Evolutionary conservation across 2,329 filamentous ascomycete genomes (phyloP).

Genomic region (Thermoascus crustaceus): DNA sequence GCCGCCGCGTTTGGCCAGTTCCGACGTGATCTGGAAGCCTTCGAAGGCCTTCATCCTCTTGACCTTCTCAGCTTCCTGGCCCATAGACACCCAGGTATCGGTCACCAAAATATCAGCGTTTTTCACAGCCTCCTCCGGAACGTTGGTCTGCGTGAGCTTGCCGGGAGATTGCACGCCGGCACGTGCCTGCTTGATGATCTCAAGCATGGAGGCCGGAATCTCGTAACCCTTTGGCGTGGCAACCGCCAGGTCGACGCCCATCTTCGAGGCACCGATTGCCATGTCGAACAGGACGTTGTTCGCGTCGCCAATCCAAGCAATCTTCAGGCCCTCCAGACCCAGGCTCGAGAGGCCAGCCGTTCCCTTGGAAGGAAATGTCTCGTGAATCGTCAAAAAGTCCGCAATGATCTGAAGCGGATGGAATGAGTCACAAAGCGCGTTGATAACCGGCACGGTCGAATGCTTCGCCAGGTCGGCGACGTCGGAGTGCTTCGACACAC

Average conservation of each 20-base stretch:
- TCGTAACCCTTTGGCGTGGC: slow-evolving; percentile 79
- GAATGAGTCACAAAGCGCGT: slow-evolving; percentile 80
- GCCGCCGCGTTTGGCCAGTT: slow-evolving; percentile 73
- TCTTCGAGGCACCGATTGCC: slow-evolving; percentile 77
- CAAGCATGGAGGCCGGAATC: slow-evolving; percentile 66
- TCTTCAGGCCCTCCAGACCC: slow-evolving; percentile 72
- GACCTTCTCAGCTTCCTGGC: slow-evolving; percentile 77
- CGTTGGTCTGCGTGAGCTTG: slow-evolving; percentile 63
- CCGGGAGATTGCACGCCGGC: slow-evolving; percentile 52
- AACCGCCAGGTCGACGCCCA: slow-evolving; percentile 77
- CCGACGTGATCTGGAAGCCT: slow-evolving; percentile 85
- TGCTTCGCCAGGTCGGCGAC: slow-evolving; percentile 61
- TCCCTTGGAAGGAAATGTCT: slow-evolving; percentile 55
- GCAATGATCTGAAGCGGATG: slow-evolving; percentile 93
- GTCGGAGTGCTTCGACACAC: slow-evolving; percentile 69
- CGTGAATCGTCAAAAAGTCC: slow-evolving; percentile 84
- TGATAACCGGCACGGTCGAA: slow-evolving; percentile 74
- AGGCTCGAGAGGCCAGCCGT: slow-evolving; percentile 40
- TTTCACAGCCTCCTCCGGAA: slow-evolving; percentile 78
- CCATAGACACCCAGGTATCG: slow-evolving; percentile 98
- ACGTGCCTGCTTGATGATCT: slow-evolving; percentile 60
- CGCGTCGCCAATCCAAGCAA: slow-evolving; percentile 93
- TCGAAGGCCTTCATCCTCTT: slow-evolving; percentile 72
- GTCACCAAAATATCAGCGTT: slow-evolving; percentile 85
- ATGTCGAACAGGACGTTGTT: slow-evolving; percentile 97